A percentile compares a stretch with the other conserved stretches of the same genome.
Conservation (phyloP, 192 early-diverging fungal species). For the Coemansia sp. region DNA sequence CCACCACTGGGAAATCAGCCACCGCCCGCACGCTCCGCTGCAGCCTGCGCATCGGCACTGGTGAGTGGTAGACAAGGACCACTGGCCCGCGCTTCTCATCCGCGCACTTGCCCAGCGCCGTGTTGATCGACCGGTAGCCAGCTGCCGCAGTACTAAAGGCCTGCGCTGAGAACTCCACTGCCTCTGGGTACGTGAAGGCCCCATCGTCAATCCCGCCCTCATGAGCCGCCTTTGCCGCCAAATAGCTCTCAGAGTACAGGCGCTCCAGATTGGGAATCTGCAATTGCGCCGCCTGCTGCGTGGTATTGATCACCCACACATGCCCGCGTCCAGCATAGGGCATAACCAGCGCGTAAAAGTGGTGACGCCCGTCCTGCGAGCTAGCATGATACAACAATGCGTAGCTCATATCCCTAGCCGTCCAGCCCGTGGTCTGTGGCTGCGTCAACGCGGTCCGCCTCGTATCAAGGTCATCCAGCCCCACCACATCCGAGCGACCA, state of each 20-base stretch:
- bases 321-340: constrained; percentile 56
- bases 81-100: constrained; percentile 62
- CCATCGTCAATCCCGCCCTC: constrained; percentile 17
- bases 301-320: constrained; percentile 76
- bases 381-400: constrained; percentile 77
- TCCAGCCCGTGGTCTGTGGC: constrained; percentile 5
- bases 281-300: constrained; percentile 49
- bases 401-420: constrained; percentile 56
- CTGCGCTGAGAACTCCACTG: constrained; percentile 30
- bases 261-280: constrained; percentile 71
- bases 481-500: constrained; percentile 26
- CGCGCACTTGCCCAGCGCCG: constrained; percentile 60
- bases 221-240: constrained; percentile 15
- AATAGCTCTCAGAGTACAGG: constrained; percentile 61
- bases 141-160: constrained; percentile 23
- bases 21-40: constrained; percentile 55
- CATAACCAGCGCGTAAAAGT: constrained; percentile 69
- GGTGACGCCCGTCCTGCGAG: constrained; percentile 26
- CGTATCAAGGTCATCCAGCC: constrained; percentile 37
- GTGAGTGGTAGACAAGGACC: constrained; percentile 74
- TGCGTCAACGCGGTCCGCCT: constrained; percentile 19
- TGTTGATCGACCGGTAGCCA: constrained; percentile 56
- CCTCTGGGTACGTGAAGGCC: constrained; percentile 45
- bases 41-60: constrained; percentile 54
- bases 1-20: constrained; percentile 67